Evolutionary conservation across 495 filamentous ascomycete genomes (phyloP), one percentile per base, ranked within the genome.

Genomic region (Xanthoparmelia taractica): DNA sequence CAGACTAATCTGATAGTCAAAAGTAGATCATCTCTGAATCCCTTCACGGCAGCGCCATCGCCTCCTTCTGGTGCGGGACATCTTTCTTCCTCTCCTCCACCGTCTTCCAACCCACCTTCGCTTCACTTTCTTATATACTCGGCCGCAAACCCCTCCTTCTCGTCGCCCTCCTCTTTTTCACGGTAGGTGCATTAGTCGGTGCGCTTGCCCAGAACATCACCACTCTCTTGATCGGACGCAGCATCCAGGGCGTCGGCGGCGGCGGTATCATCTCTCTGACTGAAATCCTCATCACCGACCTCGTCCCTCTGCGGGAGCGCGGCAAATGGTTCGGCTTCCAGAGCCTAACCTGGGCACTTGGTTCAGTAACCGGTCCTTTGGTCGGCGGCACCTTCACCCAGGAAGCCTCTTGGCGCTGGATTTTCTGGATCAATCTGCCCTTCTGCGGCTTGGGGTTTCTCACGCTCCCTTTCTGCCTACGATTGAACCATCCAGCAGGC

Each of bases 51-150:
- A 78, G 77, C 0, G 81, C 82, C 18, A 77, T 90, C 43, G 71
- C 68, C 47, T 68, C 64, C 3, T 87, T 83, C 0, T 92, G 88
- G 88, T 82, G 87, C 8, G 89, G 87, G n/a, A 91, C 86, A 1
- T 88, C 87, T 5, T 86, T 86, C 31, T 73, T 91, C 25, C 85
- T 92, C 59, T 85, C 86, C 4, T 88, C 87, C 68, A 88, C 85
- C 15, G 84, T 85, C 60, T 89, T 87, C 59, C 82, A 83, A 18
- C 80, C 84, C n/a, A 74, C 84, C 0, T 85, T 84, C 56, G 82
- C 82, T 23, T 76, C 83, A 31, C 66, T 86, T 8, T 84, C 81
- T 1, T 79, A 84, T 71, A 82, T 84, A 33, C 80, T 84, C 61
- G 83, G 83, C 17, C 77, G 82, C 3, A 84, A 84, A 68, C 57